Percentiles rank a stretch among this genome's conserved stretches.
Conservation (phyloP, 495 filamentous ascomycete species). For the Chaetomidium leptoderma region DNA sequence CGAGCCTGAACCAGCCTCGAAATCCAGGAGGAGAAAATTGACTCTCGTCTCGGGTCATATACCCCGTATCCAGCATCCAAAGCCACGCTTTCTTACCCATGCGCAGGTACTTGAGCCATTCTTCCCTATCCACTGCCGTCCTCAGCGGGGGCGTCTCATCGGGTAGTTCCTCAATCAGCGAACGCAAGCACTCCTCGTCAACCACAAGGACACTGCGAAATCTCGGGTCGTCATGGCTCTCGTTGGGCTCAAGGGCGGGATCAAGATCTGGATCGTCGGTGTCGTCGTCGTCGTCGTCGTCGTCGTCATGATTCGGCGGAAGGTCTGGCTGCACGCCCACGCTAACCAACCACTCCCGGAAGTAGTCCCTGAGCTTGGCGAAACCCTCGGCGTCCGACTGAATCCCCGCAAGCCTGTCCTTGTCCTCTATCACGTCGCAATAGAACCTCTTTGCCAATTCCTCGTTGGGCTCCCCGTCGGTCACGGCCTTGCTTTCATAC, state of each 20-base stretch:
- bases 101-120: conserved; percentile 2
- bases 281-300: background rate
- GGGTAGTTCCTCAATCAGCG: conserved; percentile 1
- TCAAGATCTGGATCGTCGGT: background rate
- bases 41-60: conserved; percentile 1
- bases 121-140: conserved; percentile 1
- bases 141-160: background rate
- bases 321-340: background rate
- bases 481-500: conserved; percentile 1
- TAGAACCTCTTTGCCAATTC: conserved; percentile 2
- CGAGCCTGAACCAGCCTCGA: conserved; percentile 1
- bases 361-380: conserved; percentile 1
- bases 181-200: conserved; percentile 1
- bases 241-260: background rate
- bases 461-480: background rate
- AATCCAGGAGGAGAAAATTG: conserved; percentile 2
- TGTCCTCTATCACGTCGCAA: conserved; percentile 1
- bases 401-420: conserved; percentile 1
- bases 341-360: conserved; percentile 1
- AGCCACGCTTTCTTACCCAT: conserved; percentile 1
- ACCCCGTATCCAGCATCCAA: conserved; percentile 1
- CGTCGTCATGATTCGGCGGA: background rate
- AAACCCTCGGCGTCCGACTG: conserved; percentile 1
- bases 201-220: conserved; percentile 1
- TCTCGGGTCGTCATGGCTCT: conserved; percentile 1